phyloP scores from a whole-genome alignment of 192 early-diverging fungal genomes.

The Pilaira anomala region DNA sequence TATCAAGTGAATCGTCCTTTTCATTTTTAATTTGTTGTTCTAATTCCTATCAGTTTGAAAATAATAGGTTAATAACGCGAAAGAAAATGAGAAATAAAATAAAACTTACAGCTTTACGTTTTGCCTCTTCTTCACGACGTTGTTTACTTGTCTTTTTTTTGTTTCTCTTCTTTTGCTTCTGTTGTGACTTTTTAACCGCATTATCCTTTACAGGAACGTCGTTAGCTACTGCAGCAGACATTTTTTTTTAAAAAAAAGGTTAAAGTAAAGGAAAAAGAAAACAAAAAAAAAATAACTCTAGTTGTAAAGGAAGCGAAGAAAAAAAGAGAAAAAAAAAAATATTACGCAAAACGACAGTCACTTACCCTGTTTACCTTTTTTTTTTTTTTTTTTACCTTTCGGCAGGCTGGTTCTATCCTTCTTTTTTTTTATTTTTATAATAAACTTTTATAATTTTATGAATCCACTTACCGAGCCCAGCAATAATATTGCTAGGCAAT shows the following conservation, averaged over 20 bases:
- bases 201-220: not conserved
- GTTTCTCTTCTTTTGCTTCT: constrained; percentile 15
- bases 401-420: too few relatives aligned
- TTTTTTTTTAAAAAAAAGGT: too few relatives aligned
- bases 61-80: not conserved
- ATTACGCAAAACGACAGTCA: too few relatives aligned
- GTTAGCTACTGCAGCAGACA: constrained; percentile 3
- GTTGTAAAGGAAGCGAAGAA: too few relatives aligned
- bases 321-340: too few relatives aligned
- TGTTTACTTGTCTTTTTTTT: constrained; percentile 28
- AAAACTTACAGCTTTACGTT: constrained; percentile 12
- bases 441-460: too few relatives aligned
- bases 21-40: not conserved
- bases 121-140: constrained; percentile 17
- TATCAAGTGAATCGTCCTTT: constrained; percentile 19
- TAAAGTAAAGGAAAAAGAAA: too few relatives aligned
- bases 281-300: too few relatives aligned
- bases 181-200: constrained; percentile 16
- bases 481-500: not conserved
- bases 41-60: not conserved
- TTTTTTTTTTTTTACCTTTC: too few relatives aligned
- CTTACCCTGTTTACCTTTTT: too few relatives aligned
- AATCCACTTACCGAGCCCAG: too few relatives aligned
- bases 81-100: not conserved
- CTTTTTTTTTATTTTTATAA: too few relatives aligned